These are phyloP conservation scores for Chalara sp. DNA, from an alignment of 2,329 filamentous ascomycete species.

Conservation along the genomic window DNA sequence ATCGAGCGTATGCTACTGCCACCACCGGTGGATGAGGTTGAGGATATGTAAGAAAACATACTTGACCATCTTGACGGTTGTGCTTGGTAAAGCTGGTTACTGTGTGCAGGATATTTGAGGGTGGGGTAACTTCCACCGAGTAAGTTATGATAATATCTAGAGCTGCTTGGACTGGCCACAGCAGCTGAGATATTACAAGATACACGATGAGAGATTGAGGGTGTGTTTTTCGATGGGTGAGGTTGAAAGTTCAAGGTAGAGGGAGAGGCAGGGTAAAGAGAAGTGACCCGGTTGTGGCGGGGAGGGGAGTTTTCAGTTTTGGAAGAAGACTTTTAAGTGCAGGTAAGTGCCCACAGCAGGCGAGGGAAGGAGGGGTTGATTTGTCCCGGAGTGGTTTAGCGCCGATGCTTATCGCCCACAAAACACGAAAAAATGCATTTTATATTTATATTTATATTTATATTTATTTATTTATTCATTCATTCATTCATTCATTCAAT, in stretches of 20 bases:
- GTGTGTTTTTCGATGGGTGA: slow-evolving; percentile 11
- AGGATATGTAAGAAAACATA: slow-evolving; percentile 45
- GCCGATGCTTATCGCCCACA: too few species aligned
- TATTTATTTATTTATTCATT: too few species aligned
- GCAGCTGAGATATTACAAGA: slow-evolving; percentile 18
- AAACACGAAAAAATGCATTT: too few species aligned
- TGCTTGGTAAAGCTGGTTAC: slow-evolving; percentile 37
- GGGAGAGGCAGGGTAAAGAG: not conserved
- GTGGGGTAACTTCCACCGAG: not conserved
- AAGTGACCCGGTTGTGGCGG: not conserved
- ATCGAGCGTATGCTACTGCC: too few species aligned
- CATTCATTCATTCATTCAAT: too few species aligned
- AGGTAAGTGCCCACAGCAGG: too few species aligned
- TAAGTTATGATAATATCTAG: slow-evolving; percentile 4
- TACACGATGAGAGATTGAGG: slow-evolving; percentile 19
- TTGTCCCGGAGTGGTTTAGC: too few species aligned
- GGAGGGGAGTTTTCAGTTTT: not conserved
- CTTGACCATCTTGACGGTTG: slow-evolving; percentile 99
- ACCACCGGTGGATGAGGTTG: too few species aligned
- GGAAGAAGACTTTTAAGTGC: not conserved
- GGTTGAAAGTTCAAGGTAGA: not conserved
- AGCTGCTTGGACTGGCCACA: slow-evolving; percentile 20
- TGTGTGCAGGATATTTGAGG: slow-evolving; percentile 2
- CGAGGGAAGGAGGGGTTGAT: too few species aligned
- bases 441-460: too few species aligned